phyloP scores from a whole-genome alignment of 2,329 filamentous ascomycete species.

The Coniella lustricola region DNA sequence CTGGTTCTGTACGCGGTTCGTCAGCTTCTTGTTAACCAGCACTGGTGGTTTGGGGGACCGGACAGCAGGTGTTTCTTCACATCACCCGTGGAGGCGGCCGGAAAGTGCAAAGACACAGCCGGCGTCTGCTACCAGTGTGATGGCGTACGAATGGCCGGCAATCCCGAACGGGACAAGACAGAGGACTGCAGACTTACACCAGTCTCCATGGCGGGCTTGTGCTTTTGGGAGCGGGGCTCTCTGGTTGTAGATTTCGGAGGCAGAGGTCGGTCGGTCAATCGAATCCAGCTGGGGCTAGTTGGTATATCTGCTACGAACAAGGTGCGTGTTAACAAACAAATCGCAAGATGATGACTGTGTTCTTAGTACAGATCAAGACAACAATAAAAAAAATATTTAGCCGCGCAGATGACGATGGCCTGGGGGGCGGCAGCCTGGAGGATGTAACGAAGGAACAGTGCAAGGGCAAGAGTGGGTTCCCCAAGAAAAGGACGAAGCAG shows the following conservation, averaged over 20 bases:
- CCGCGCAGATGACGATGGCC: background rate
- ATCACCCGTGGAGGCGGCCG: background rate
- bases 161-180: background rate
- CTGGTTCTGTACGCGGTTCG: slow-evolving; percentile 6
- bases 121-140: background rate
- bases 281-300: background rate
- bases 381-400: background rate
- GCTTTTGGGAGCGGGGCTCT: slow-evolving; percentile 11
- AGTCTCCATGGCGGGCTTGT: slow-evolving; percentile 15
- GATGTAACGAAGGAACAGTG: slow-evolving; percentile 5
- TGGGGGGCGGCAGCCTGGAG: slow-evolving; percentile 4
- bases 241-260: background rate
- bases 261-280: slow-evolving; percentile 2
- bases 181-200: slow-evolving; percentile 10
- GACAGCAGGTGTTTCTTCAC: background rate
- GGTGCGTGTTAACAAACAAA: background rate
- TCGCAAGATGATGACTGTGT: background rate
- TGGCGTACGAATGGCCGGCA: background rate
- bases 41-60: background rate
- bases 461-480: slow-evolving; percentile 5
- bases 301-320: background rate
- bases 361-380: background rate
- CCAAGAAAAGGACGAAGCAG: slow-evolving; percentile 5
- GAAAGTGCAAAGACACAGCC: background rate
- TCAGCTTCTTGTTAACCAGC: slow-evolving; percentile 3